Evolutionary conservation across 352 stramenopile genomes (phyloP).

Genomic region (Phytopythium ostracodes): DNA sequence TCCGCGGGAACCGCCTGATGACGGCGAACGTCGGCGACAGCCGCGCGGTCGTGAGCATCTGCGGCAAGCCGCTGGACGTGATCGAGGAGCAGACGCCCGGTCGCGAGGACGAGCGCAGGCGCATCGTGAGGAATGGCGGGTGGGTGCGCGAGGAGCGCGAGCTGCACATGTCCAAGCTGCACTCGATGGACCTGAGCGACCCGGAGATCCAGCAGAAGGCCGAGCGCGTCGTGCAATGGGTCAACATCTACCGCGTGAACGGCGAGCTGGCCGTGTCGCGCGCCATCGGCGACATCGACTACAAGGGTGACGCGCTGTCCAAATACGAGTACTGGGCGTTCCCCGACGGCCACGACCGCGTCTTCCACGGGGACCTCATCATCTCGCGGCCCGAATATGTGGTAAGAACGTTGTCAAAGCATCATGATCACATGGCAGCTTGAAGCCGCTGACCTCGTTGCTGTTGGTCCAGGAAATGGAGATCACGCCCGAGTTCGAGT

Average conservation of each 20-base stretch:
- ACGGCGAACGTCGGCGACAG: conserved; percentile 88
- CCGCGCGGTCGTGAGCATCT: conserved; percentile 78
- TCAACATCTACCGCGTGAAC: conserved; percentile 87
- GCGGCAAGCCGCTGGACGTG: conserved; percentile 76
- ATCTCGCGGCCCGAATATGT: conserved; percentile 85
- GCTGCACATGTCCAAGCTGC: conserved; percentile 83
- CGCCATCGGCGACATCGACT: conserved; percentile 91
- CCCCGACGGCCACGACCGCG: conserved; percentile 70
- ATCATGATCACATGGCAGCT: neutral
- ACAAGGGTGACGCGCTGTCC: conserved; percentile 75
- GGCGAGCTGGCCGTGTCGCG: conserved; percentile 91
- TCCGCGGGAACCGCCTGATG: conserved; percentile 75
- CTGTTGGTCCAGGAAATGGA: conserved; percentile 66
- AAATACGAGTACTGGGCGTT: conserved; percentile 85
- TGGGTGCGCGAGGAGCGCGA: conserved; percentile 85
- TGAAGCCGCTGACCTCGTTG: conserved; percentile 2
- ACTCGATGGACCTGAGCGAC: conserved; percentile 87
- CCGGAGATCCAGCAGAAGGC: conserved; percentile 80
- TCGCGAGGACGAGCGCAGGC: conserved; percentile 57
- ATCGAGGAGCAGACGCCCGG: conserved; percentile 87
- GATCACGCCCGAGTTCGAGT: conserved; percentile 88
- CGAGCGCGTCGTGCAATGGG: conserved; percentile 77
- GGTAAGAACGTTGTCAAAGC: conserved; percentile 10
- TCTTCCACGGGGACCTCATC: conserved; percentile 84
- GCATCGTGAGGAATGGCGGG: conserved; percentile 69